These are phyloP conservation scores for Ceratocystis huliohia DNA, from an alignment of 2,329 filamentous ascomycete species.

Conservation along the genomic window DNA sequence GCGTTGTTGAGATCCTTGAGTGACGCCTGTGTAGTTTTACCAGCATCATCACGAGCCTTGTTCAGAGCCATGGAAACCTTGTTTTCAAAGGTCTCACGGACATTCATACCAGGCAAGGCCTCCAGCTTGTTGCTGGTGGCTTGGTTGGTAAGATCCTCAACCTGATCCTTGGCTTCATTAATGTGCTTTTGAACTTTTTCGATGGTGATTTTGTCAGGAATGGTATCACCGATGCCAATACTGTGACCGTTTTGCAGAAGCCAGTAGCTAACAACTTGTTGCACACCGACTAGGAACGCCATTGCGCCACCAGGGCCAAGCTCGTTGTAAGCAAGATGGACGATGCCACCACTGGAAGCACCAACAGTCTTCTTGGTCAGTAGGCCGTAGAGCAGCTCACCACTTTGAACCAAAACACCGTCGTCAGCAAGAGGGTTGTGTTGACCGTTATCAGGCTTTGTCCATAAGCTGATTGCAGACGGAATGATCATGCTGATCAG, in stretches of 20 bases:
- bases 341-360: slow-evolving; percentile 76
- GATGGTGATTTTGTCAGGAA: slow-evolving; percentile 78
- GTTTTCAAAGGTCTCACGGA: slow-evolving; percentile 95
- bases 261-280: slow-evolving; percentile 95
- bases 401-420: slow-evolving; percentile 70
- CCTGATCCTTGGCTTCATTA: slow-evolving; percentile 65
- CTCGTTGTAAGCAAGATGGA: slow-evolving; percentile 95
- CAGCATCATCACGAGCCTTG: slow-evolving; percentile 89
- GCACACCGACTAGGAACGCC: slow-evolving; percentile 89
- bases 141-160: slow-evolving; percentile 58
- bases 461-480: slow-evolving; percentile 66
- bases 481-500: slow-evolving; percentile 90
- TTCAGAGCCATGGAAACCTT: slow-evolving; percentile 92
- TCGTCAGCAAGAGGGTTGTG: slow-evolving; percentile 58
- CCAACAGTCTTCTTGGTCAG: slow-evolving; percentile 91
- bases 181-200: slow-evolving; percentile 74
- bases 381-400: slow-evolving; percentile 80
- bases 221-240: slow-evolving; percentile 96
- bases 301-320: slow-evolving; percentile 75
- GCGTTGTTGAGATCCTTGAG: slow-evolving; percentile 95
- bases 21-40: slow-evolving; percentile 81
- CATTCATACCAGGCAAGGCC: slow-evolving; percentile 93
- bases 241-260: slow-evolving; percentile 91
- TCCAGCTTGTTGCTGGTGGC: slow-evolving; percentile 83
- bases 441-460: slow-evolving; percentile 47